Evolutionary conservation across 768 basidiomycete species (phyloP), one percentile per base, ranked within the genome.

Genomic region (Pisolithus microcarpus): DNA sequence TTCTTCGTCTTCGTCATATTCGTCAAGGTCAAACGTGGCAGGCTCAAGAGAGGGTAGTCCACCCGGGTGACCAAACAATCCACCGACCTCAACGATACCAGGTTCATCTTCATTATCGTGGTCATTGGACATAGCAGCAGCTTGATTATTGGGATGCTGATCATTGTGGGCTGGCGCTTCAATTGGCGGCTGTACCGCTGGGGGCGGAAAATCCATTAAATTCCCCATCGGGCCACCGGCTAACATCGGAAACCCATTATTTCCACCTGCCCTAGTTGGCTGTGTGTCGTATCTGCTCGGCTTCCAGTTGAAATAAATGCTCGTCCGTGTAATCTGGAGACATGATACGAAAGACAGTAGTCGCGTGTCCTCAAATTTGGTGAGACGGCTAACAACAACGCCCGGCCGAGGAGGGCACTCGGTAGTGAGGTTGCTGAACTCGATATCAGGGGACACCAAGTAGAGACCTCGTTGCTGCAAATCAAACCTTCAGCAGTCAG

Each of bases 251-350:
- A 37, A 37, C 9, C 39, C 39, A 11, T 31, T n/a, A 13, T 46
- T 24, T 34, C 11, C 34, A n/a, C 16, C 16, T 11, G 6, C 45
- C 18, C 30, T 19, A 31, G 11, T 18, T 16, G 15, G 26, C 7
- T 26, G 24, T 4, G 5, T 19, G 18, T 36, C 28, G 15, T 15
- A n/a, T 21, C 31, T 16, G 18, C 18, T 18, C 5, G 52, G 65
- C 64, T 71, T 67, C 69, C 74, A 78, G 49, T 75, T 80, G 34
- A 80, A 55, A 52, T 71, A 82, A 11, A 82, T 52, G 0, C 74
- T 75, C 0, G 77, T 76, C 24, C 77, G 73, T 0, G 77, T 76
- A 66, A 81, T 71, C 58, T 81, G 79, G 19, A 82, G 69, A 56
- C 79, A 82, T 23, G 72, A 71, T n/a, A 80, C 58, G 34, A 38